Evolutionary conservation across 2,329 filamentous ascomycete species (phyloP), one percentile per base, ranked within the genome.

Genomic region (Monilinia polystroma): DNA sequence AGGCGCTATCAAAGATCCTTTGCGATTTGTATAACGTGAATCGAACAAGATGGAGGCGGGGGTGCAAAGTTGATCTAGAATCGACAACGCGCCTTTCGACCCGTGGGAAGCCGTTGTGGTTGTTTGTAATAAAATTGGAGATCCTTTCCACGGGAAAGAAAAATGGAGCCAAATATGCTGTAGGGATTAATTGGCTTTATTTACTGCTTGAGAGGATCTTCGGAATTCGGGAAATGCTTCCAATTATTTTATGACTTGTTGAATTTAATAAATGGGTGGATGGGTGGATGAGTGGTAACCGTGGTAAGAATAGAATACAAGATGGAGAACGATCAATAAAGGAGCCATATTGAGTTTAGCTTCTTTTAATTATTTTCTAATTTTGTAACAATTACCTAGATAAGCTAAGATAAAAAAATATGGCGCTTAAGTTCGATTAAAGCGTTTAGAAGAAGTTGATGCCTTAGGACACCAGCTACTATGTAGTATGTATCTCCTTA

Each of bases 31-130:
- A 70, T 76, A 75, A 69, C 70, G 70, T 8, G 74, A 75, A 68
- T 80, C 76, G 68, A 81, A 83, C 14, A 82, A 75, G 57, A 81
- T 69, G 64, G 75, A 76, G 57, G 77, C 77, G 26, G 78, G 77
- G 12, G 80, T 80, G 67, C 71, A 73, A 66, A 77, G 77, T 59
- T 74, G 72, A 63, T 69, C 73, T 56, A 79, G 70, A 58, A 75
- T 73, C 58, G 65, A 67, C 53, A 71, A 70, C 70, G 70, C 72
- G 68, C 73, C 72, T 68, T 70, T 75, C 56, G 73, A 75, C 73
- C 63, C 72, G 71, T 72, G 68, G 63, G 74, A 75, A 74, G 75
- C 73, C 74, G 75, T 76, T 49, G 65, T 76, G 70, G 64, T 45
- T 63, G 59, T 51, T 14, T 32, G 64, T 20, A 35, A 32, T 68